These are phyloP conservation scores for Scutellaria minor DNA, from an alignment of 257 asterid species.

Conservation along the genomic window DNA sequence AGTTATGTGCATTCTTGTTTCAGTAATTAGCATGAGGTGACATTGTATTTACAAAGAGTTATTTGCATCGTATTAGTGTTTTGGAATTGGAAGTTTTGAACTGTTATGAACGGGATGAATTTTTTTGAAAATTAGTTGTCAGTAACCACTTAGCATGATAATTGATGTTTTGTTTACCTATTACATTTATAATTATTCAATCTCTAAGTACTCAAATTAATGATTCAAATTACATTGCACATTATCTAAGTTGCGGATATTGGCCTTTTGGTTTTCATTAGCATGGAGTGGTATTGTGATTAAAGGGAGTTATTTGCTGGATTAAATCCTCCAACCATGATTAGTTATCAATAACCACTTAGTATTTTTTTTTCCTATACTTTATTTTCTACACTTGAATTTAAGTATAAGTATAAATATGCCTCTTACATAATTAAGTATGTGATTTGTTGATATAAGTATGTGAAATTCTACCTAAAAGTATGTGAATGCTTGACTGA, in stretches of 20 bases:
- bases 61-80: background rate
- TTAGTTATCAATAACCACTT: background rate
- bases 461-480: too few species aligned
- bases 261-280: background rate
- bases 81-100: background rate
- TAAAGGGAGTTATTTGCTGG: conserved; percentile 12
- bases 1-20: conserved; percentile 7
- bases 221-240: background rate
- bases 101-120: background rate
- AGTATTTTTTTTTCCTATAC: background rate
- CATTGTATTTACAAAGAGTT: too few species aligned
- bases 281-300: conserved; percentile 5
- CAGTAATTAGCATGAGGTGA: too few species aligned
- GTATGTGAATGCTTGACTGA: too few species aligned
- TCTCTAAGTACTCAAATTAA: background rate
- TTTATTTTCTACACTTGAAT: background rate
- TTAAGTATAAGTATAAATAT: too few species aligned
- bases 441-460: too few species aligned
- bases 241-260: background rate
- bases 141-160: background rate
- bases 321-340: background rate
- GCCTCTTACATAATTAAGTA: too few species aligned
- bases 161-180: background rate
- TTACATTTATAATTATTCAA: conserved; percentile 11
- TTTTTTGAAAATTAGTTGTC: too few species aligned